Evolutionary conservation across 2,329 filamentous ascomycete genomes (phyloP), one percentile per base, ranked within the genome.

Genomic region (Fragosphaeria purpurea): DNA sequence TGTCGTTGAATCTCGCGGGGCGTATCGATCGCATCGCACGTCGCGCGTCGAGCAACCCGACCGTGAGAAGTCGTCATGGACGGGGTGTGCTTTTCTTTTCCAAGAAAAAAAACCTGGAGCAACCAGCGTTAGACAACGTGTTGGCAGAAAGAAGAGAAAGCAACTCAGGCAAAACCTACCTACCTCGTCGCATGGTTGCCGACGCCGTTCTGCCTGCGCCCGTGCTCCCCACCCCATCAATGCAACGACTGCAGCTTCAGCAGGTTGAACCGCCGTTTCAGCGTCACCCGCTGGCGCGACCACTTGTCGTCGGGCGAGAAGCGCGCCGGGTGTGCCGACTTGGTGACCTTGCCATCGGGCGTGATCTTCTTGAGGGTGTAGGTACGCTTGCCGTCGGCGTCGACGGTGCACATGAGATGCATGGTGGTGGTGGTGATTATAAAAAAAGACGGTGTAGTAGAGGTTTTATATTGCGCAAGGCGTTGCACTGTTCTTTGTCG

Each of bases 291-390:
- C 73, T 97, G 91, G 65, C 88, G 86, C 63, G 89, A 95, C 79
- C 94, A 97, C 77, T 96, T 95, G 77, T 98, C 93, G 72, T 98
- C 93, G 57, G 93, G 93, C 44, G 88, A 95, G 77, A 97, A 98
- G 60, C 93, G 80, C 42, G 93, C 93, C 44, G 93, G 91, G 73
- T 97, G 91, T 51, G 93, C 93, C 49, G 86, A 93, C 77, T 95
- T 95, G 68, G 91, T 95, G 64, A 96, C 88, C 65, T 89, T 81
- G 64, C 86, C 85, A 61, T 82, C 76, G 50, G 48, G 48, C 61
- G 78, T 74, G 59, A 94, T 80, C 75, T 97, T 96, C 74, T 96
- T 91, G 58, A 97, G 82, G 45, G 93, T 97, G 79, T 97, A 98
- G 63, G 85, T 73, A 68, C 91, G 88, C 75, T 88, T 91, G 76